Percentiles rank a stretch among this genome's conserved stretches.
These are phyloP conservation scores for Penicillium expansum DNA, from an alignment of 2,329 filamentous ascomycete species.

Conservation along the genomic window DNA sequence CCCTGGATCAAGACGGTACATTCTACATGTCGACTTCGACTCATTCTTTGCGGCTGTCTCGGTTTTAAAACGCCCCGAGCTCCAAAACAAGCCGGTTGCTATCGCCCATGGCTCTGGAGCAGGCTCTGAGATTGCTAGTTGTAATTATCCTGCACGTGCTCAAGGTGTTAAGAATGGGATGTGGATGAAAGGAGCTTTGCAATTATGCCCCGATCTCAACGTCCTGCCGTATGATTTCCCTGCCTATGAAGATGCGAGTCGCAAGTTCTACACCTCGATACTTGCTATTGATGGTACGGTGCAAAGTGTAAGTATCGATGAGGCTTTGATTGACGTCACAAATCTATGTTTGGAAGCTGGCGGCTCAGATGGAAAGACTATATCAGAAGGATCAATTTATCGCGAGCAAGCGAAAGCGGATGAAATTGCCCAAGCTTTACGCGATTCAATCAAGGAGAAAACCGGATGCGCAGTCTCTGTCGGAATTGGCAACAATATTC, in stretches of 20 bases:
- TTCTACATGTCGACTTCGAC: conserved; percentile 97
- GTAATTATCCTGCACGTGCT: conserved; percentile 85
- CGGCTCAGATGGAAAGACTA: conserved; percentile 63
- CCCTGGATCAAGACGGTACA: conserved; percentile 69
- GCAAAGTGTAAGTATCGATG: conserved; percentile 95
- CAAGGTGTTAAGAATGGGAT: conserved; percentile 95
- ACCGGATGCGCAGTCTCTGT: conserved; percentile 89
- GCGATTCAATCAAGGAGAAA: conserved; percentile 66
- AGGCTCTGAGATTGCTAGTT: conserved; percentile 94
- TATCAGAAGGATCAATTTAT: conserved; percentile 67
- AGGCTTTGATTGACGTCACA: conserved; percentile 84
- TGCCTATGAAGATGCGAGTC: conserved; percentile 88
- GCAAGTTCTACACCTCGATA: conserved; percentile 81
- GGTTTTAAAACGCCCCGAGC: conserved; percentile 71
- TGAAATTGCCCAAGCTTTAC: conserved; percentile 64
- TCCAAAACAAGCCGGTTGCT: conserved; percentile 73
- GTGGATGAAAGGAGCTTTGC: conserved; percentile 94
- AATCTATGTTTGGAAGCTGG: conserved; percentile 63
- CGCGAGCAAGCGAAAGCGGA: conserved; percentile 78
- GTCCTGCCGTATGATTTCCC: conserved; percentile 95
- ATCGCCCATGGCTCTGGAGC: conserved; percentile 83
- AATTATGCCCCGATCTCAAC: conserved; percentile 80
- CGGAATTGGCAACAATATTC: conserved; percentile 85
- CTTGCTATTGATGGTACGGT: conserved; percentile 76
- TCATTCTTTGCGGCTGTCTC: conserved; percentile 98